Conservation (phyloP, 805 yeast genomes). For the Teunomyces tritomae region DNA sequence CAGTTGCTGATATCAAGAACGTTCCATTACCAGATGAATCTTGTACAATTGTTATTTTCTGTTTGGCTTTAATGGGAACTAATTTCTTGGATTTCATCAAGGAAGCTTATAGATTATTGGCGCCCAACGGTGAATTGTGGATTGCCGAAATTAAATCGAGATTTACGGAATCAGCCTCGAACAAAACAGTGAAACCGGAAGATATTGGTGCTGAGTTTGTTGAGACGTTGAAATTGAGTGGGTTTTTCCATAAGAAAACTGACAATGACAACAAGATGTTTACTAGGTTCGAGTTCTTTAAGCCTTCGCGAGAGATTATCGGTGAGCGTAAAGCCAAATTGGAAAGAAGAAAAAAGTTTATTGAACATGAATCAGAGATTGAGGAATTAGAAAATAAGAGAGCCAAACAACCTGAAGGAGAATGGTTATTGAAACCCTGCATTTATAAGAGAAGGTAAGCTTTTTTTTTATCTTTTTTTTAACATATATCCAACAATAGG, state of each 20-base stretch:
- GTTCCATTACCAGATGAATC: conserved; percentile 82
- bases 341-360: conserved; percentile 62
- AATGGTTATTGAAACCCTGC: conserved; percentile 93
- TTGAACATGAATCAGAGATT: conserved; percentile 65
- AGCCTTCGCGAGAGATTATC: conserved; percentile 70
- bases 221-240: conserved; percentile 68
- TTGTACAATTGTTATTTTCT: conserved; percentile 86
- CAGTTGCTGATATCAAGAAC: conserved; percentile 93
- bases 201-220: conserved; percentile 74
- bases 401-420: conserved; percentile 62
- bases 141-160: conserved; percentile 96
- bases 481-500: background rate
- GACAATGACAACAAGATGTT: conserved; percentile 91
- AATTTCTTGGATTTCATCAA: conserved; percentile 87
- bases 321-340: conserved; percentile 60
- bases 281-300: conserved; percentile 89
- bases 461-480: too few species aligned
- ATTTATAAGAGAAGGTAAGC: conserved; percentile 79
- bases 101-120: conserved; percentile 83
- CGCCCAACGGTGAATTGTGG: conserved; percentile 95
- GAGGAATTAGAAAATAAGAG: conserved; percentile 59
- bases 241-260: conserved; percentile 84
- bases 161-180: conserved; percentile 54
- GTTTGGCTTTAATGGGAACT: conserved; percentile 96
- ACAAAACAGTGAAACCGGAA: conserved; percentile 29